Evolutionary conservation across 208 protist genomes (phyloP).

Genomic region (Trypanosoma grayi): DNA sequence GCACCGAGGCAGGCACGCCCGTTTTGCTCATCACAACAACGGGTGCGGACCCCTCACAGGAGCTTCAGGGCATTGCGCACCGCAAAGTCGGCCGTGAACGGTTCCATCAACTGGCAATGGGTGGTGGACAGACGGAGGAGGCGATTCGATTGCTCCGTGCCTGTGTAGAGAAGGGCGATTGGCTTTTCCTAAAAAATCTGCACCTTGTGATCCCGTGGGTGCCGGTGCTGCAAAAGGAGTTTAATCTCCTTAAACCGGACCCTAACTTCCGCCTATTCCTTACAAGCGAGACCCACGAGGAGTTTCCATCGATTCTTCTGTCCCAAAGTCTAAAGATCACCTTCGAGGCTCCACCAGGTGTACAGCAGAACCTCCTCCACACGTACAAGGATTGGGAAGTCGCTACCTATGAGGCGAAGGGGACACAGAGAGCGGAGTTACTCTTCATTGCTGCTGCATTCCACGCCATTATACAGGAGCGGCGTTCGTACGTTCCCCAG

Average conservation of each 20-base stretch:
- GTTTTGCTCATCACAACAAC: slow-evolving; percentile 95
- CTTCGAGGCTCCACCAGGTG: slow-evolving; percentile 95
- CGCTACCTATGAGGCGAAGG: slow-evolving; percentile 54
- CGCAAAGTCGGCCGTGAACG: slow-evolving; percentile 69
- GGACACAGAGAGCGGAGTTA: slow-evolving; percentile 77
- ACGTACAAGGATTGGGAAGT: slow-evolving; percentile 90
- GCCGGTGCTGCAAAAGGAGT: slow-evolving; percentile 88
- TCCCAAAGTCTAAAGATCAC: slow-evolving; percentile 94
- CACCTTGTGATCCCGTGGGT: slow-evolving; percentile 96
- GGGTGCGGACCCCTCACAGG: slow-evolving; percentile 95
- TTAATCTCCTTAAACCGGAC: slow-evolving; percentile 84
- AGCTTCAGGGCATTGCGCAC: slow-evolving; percentile 88
- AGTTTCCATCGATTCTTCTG: slow-evolving; percentile 95
- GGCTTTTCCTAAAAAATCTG: slow-evolving; percentile 97
- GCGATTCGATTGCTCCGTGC: slow-evolving; percentile 80
- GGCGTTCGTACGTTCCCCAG: slow-evolving; percentile 96
- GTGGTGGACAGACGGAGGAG: slow-evolving; percentile 92
- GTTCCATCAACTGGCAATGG: slow-evolving; percentile 95
- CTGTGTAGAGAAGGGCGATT: slow-evolving; percentile 83
- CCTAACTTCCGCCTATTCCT: slow-evolving; percentile 94
- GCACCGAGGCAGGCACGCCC: slow-evolving; percentile 65
- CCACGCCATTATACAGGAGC: slow-evolving; percentile 96
- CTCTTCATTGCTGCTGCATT: slow-evolving; percentile 95
- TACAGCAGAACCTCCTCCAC: slow-evolving; percentile 94
- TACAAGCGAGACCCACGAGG: slow-evolving; percentile 94